Evolutionary conservation across 495 filamentous ascomycete species (phyloP), one percentile per base, ranked within the genome.

Genomic region (Penicillium pancosmium): DNA sequence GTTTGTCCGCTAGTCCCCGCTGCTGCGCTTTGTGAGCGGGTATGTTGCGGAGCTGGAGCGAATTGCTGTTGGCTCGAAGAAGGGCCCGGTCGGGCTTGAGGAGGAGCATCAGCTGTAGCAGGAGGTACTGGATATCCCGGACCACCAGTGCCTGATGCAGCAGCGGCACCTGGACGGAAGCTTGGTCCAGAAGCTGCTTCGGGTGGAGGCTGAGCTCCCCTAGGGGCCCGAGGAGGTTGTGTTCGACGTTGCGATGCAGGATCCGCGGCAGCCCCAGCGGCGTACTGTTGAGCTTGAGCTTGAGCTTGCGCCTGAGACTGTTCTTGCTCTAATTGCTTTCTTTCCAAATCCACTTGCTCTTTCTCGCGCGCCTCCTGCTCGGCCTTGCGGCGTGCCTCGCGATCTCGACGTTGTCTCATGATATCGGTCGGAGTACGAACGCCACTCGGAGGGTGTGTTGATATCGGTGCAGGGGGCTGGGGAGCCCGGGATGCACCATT

Each of bases 351-450:
- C 59, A 87, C 82, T 41, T 65, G 81, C 77, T 79, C 73, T 36
- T 63, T 64, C 38, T 76, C 75, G 16, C 62, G 69, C n/a, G 74
- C 78, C 35, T 82, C 77, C 33, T 84, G 79, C 63, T 88, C 85
- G 18, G 85, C 86, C 64, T 81, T 83, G 52, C 78, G 81, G 54
- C 84, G 76, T 18, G 88, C 88, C 69, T 92, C 88, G 38, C 88
- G 82, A 59, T 84, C 84, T 51, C 73, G 73, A 54, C 89, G 86
- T 63, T 89, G 84, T 64, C 86, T 82, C 89, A 92, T 91, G 44
- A 93, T 89, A 63, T 89, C 84, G 31, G 86, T 85, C 23, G 90
- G 90, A 38, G 80, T 83, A 23, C 75, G 69, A 46, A 82, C 71
- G 35, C 79, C 78, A 62, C 74, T 78, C 2, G 79, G 72, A 13